Evolutionary conservation across 2,329 filamentous ascomycete genomes (phyloP).

Genomic region (Trichoderma sp.): DNA sequence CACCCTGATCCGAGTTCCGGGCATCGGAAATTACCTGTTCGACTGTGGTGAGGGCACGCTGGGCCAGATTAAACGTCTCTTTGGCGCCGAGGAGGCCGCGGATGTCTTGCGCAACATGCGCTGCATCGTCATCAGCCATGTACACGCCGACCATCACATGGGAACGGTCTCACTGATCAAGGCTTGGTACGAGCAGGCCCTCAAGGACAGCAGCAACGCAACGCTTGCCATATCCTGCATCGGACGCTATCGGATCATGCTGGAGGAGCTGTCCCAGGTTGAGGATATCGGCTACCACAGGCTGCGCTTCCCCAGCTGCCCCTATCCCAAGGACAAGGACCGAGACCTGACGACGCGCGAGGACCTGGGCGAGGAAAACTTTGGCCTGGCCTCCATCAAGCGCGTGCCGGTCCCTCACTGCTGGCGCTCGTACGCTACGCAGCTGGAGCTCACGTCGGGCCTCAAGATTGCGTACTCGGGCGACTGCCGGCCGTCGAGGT

Average conservation of each 20-base stretch:
- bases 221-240: conserved; percentile 71
- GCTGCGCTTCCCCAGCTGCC: conserved; percentile 44
- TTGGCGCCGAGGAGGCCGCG: conserved; percentile 63
- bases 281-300: conserved; percentile 73
- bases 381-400: conserved; percentile 68
- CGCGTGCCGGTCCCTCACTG: conserved; percentile 77
- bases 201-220: conserved; percentile 39
- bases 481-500: conserved; percentile 78
- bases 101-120: conserved; percentile 77
- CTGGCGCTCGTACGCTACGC: conserved; percentile 72
- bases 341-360: conserved; percentile 41
- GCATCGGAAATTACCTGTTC: conserved; percentile 83
- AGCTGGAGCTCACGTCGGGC: conserved; percentile 74
- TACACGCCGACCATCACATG: conserved; percentile 95
- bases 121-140: conserved; percentile 88
- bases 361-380: conserved; percentile 49
- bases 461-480: conserved; percentile 93
- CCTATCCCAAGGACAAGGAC: conserved; percentile 30
- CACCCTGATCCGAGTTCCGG: conserved; percentile 81
- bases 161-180: conserved; percentile 80
- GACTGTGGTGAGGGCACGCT: conserved; percentile 93
- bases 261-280: conserved; percentile 76
- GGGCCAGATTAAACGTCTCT: conserved; percentile 79
- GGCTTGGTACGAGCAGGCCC: conserved; percentile 69
- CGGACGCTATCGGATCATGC: conserved; percentile 70